A percentile compares a stretch with the other conserved stretches of the same genome.
phyloP scores from a whole-genome alignment of 495 filamentous ascomycete genomes.

The Geoglossum glabrum region DNA sequence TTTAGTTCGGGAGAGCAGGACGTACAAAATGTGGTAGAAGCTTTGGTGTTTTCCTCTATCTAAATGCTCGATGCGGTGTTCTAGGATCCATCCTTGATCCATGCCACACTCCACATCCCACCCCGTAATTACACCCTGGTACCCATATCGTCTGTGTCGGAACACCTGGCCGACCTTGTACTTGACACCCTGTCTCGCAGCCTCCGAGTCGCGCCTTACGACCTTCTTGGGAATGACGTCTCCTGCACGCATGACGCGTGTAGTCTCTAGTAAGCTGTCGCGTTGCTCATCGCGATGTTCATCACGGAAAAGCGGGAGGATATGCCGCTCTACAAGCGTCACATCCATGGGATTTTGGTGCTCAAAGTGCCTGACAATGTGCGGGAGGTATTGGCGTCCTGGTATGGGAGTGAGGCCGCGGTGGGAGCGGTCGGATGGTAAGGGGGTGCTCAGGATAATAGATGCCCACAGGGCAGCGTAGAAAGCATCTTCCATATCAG shows the following conservation, averaged over 20 bases:
- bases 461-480: conserved; percentile 68
- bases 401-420: conserved; percentile 21
- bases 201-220: conserved; percentile 11
- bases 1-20: not conserved
- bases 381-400: conserved; percentile 40
- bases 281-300: conserved; percentile 13
- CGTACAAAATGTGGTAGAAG: conserved; percentile 74
- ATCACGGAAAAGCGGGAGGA: conserved; percentile 32
- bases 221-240: conserved; percentile 40
- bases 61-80: conserved; percentile 42
- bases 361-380: conserved; percentile 45
- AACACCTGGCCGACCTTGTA: conserved; percentile 75
- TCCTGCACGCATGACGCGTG: conserved; percentile 36
- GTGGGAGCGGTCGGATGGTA: conserved; percentile 4
- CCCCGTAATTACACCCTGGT: conserved; percentile 62
- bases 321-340: conserved; percentile 41
- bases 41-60: conserved; percentile 45
- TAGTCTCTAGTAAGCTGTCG: conserved; percentile 27
- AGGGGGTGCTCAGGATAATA: conserved; percentile 29
- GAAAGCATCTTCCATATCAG: conserved; percentile 42
- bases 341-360: conserved; percentile 40
- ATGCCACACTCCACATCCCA: conserved; percentile 49
- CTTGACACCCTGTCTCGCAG: conserved; percentile 19
- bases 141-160: conserved; percentile 59
- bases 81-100: conserved; percentile 34